Conservation (phyloP, 805 yeast genomes). For the Cyberlindnera meyerae region DNA sequence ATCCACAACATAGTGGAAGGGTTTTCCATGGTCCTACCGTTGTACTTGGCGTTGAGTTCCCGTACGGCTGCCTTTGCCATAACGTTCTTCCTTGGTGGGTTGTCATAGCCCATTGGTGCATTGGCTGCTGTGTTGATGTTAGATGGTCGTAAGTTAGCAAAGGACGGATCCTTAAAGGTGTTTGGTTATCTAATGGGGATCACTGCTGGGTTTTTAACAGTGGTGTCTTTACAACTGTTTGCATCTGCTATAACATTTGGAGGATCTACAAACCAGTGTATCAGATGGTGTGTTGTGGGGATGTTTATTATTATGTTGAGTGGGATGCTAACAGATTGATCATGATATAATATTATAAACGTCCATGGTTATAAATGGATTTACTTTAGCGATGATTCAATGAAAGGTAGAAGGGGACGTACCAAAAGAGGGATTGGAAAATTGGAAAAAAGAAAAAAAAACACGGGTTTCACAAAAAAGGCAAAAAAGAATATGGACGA, state of each 20-base stretch:
- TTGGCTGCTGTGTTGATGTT: conserved; percentile 55
- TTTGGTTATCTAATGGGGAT: conserved; percentile 64
- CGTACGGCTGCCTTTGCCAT: conserved; percentile 58
- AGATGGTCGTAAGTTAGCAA: conserved; percentile 31
- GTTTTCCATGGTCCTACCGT: conserved; percentile 86
- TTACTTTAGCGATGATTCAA: no score
- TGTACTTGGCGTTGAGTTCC: conserved; percentile 69
- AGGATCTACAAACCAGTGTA: conserved; percentile 56
- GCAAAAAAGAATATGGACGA: conserved; percentile 41
- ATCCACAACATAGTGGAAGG: conserved; percentile 94
- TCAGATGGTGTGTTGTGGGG: conserved; percentile 59
- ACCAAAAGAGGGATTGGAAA: no score
- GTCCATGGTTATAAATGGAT: neutral
- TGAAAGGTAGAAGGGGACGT: no score
- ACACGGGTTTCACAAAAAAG: no score
- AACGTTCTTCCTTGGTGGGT: conserved; percentile 70
- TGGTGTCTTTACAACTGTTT: conserved; percentile 83
- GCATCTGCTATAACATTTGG: conserved; percentile 79
- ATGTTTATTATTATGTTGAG: conserved; percentile 50
- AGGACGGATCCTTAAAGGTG: conserved; percentile 31
- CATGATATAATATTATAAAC: conserved; percentile 1
- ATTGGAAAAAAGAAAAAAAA: no score
- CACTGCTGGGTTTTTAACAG: conserved; percentile 80
- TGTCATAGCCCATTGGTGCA: conserved; percentile 90
- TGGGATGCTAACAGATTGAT: conserved; percentile 31